Percentiles rank a stretch among this genome's conserved stretches.
These are phyloP conservation scores for Phaffomyces thermotolerans DNA, from an alignment of 805 yeast genomes.

Conservation along the genomic window DNA sequence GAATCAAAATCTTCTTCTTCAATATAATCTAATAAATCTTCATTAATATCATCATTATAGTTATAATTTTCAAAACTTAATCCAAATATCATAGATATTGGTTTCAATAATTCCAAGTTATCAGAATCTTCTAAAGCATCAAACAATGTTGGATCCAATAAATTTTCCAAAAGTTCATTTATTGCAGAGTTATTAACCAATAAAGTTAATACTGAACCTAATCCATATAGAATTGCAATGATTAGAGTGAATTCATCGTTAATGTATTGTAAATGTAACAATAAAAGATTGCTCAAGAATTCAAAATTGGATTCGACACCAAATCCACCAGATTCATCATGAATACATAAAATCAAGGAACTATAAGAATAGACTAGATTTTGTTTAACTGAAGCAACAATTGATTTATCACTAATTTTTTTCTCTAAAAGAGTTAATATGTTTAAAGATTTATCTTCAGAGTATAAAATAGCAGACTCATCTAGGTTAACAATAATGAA, in stretches of 20 bases:
- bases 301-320: constrained; percentile 20
- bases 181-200: constrained; percentile 8
- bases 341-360: constrained; percentile 15
- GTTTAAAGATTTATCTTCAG: constrained; percentile 12
- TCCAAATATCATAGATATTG: constrained; percentile 22
- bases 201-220: constrained; percentile 20
- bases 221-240: constrained; percentile 18
- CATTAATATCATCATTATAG: constrained; percentile 36
- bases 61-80: constrained; percentile 20
- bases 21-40: constrained; percentile 28
- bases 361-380: constrained; percentile 20
- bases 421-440: constrained; percentile 16
- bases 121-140: constrained; percentile 15
- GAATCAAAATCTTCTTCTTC: constrained; percentile 35
- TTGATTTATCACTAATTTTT: constrained; percentile 12
- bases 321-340: constrained; percentile 22
- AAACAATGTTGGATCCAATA: constrained; percentile 16
- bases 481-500: constrained; percentile 20
- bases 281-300: constrained; percentile 13
- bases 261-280: constrained; percentile 8
- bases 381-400: constrained; percentile 11
- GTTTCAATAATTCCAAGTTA: constrained; percentile 15
- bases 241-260: constrained; percentile 10
- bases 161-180: constrained; percentile 18
- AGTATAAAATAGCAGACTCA: constrained; percentile 14